A percentile compares a stretch with the other conserved stretches of the same genome.
Evolutionary conservation across 345 rosid species (phyloP).

Genomic region (Salix suchowensis): DNA sequence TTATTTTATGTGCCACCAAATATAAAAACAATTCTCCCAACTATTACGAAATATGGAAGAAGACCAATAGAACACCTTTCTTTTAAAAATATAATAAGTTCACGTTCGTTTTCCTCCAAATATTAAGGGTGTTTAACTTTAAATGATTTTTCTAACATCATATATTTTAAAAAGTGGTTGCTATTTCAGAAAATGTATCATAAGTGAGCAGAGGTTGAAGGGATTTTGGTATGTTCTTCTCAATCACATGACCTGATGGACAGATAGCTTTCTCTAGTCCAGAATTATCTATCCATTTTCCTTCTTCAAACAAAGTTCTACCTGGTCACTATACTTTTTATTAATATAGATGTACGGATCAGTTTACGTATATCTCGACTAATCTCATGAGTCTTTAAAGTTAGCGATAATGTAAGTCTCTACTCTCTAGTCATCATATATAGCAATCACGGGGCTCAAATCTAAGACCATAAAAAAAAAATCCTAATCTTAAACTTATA

Average conservation of each 20-base stretch:
- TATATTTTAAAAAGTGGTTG: not conserved
- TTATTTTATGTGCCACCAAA: not conserved
- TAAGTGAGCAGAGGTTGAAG: not conserved
- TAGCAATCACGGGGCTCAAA: too few species aligned
- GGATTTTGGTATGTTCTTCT: not conserved
- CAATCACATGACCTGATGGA: too few species aligned
- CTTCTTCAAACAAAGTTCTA: too few species aligned
- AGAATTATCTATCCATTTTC: too few species aligned
- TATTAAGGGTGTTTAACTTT: not conserved
- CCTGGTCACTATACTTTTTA: too few species aligned
- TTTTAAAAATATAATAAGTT: not conserved
- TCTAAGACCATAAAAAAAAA: too few species aligned
- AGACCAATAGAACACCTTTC: not conserved
- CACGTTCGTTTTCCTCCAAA: not conserved
- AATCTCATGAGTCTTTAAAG: too few species aligned
- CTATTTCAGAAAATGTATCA: not conserved
- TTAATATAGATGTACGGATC: too few species aligned
- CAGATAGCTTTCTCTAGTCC: too few species aligned
- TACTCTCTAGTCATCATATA: too few species aligned
- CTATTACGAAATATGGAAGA: not conserved
- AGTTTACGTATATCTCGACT: rapidly evolving
- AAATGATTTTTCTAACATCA: not conserved
- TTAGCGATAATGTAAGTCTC: too few species aligned
- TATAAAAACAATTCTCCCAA: not conserved
- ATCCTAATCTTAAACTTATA: too few species aligned